A percentile compares a stretch with the other conserved stretches of the same genome.
phyloP scores from a whole-genome alignment of 768 basidiomycete genomes.

The Scleroderma citrinum region DNA sequence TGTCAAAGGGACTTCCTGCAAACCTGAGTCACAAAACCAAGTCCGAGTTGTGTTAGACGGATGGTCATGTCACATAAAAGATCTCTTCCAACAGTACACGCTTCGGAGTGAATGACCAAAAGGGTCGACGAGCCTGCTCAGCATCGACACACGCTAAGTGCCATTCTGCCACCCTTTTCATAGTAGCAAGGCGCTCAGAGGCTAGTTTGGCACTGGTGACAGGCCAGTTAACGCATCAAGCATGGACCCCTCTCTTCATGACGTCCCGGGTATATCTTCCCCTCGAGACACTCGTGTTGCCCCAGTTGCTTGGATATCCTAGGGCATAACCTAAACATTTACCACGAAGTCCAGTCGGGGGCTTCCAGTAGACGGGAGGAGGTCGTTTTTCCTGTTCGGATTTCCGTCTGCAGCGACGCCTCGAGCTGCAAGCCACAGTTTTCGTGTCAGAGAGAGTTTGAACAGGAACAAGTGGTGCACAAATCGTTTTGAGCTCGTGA shows the following conservation, averaged over 20 bases:
- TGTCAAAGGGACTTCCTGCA: too few species aligned
- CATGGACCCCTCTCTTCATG: constrained; percentile 20
- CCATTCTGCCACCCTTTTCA: too few species aligned
- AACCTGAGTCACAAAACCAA: too few species aligned
- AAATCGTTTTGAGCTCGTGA: constrained; percentile 16
- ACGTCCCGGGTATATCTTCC: constrained; percentile 19
- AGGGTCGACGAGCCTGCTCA: too few species aligned
- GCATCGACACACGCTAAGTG: too few species aligned
- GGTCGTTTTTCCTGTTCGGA: constrained; percentile 11
- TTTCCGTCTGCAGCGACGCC: constrained; percentile 7
- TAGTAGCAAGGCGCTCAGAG: too few species aligned
- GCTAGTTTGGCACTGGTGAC: too few species aligned
- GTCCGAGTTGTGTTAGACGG: too few species aligned
- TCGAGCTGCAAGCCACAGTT: not conserved
- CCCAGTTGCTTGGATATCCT: constrained; percentile 28
- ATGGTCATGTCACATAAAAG: too few species aligned
- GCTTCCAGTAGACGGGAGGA: constrained; percentile 27
- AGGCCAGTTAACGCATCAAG: too few species aligned
- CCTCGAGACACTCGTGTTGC: not conserved
- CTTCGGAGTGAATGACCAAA: too few species aligned
- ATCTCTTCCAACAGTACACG: too few species aligned
- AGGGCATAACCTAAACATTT: constrained; percentile 26
- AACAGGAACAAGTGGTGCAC: constrained; percentile 13
- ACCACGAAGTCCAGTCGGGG: constrained; percentile 14
- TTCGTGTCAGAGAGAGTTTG: not conserved